Base-by-base conservation (phyloP, 176 grass and related monocot genomes). In the Cenchrus fungigraminus region DNA sequence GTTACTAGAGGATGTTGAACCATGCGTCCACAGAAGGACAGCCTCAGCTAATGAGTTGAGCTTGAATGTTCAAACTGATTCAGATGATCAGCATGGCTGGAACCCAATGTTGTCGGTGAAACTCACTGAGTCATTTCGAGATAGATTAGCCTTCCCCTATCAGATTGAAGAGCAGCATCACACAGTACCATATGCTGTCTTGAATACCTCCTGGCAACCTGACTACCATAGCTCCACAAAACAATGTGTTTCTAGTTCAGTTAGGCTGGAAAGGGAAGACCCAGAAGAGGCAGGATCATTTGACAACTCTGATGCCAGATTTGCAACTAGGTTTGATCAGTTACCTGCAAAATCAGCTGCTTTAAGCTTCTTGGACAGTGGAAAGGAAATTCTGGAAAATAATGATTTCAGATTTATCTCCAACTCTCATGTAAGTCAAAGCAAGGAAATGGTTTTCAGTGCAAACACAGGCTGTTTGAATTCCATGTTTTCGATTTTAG, bases 1-100 rank as follows among this genome's bases (percentile, higher is more conserved):
- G 25, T 80, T 81, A 49, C 75, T 89, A 52, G 80, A 92, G 56
- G 81, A 82, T 73, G 79, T 51, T 8, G 45, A 90, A 87, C 88
- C 68, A 58, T 63, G 46, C 56, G 31, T 49, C 42, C 20, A 55
- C 20, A 45, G 73, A 29, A 78, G 34, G 79, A 6, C 66, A 49
- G n/a, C 55, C 65, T 89, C 55, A 43, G 70, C 49, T 77, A 80
- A 68, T 76, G 75, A 83, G 66, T 80, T 79, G 75, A 75, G 46
- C 40, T 78, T 73, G 65, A 83, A 75, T 65, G 58, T 86, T 86
- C 68, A 89, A 76, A 69, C n/a, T 64, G 61, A 37, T 55, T 49
- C 79, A 63, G n/a, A 47, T 76, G 66, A 44, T 82, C 73, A 79
- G 72, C 58, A 69, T 83, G 60, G 59, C 47, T 55, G 82, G 73